A percentile compares a stretch with the other conserved stretches of the same genome.
phyloP scores from a whole-genome alignment of 2,329 filamentous ascomycete genomes.

The Calonectria ilicicola region DNA sequence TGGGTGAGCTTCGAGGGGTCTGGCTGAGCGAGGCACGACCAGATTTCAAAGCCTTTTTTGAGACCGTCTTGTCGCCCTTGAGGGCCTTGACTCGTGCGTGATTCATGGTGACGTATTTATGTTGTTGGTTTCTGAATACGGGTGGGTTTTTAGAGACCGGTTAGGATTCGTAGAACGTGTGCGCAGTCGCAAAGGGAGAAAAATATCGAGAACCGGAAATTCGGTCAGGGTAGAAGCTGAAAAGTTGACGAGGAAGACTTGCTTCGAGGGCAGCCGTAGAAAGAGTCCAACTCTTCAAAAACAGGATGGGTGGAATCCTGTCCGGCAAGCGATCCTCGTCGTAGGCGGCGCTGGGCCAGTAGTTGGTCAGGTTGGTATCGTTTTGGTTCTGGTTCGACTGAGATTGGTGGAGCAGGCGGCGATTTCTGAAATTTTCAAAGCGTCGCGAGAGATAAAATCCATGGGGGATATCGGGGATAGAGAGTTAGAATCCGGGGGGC shows the following conservation, averaged over 20 bases:
- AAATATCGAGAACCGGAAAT: background rate
- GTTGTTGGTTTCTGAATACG: background rate
- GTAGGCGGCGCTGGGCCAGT: conserved; percentile 1
- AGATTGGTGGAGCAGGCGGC: conserved; percentile 33
- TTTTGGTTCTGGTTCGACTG: conserved; percentile 36
- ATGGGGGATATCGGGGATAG: conserved; percentile 34
- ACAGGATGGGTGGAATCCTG: conserved; percentile 26
- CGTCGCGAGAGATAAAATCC: conserved; percentile 42
- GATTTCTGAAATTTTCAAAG: conserved; percentile 34
- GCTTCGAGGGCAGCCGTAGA: conserved; percentile 21
- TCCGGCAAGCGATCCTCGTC: conserved; percentile 42
- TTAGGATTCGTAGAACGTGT: background rate
- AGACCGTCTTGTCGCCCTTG: conserved; percentile 78
- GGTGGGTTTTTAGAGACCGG: background rate
- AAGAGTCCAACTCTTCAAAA: conserved; percentile 14
- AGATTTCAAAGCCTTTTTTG: conserved; percentile 73
- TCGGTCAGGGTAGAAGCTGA: background rate
- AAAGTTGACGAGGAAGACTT: conserved; percentile 41
- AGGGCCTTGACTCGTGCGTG: conserved; percentile 77
- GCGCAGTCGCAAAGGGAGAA: background rate
- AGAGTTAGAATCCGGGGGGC: conserved; percentile 2
- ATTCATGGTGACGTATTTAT: conserved; percentile 59
- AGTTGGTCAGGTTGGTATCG: conserved; percentile 37
- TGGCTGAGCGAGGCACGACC: conserved; percentile 68
- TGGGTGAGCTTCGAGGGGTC: conserved; percentile 70